Base-by-base conservation (phyloP, 2,329 filamentous ascomycete species). In the Chalara sp. region DNA sequence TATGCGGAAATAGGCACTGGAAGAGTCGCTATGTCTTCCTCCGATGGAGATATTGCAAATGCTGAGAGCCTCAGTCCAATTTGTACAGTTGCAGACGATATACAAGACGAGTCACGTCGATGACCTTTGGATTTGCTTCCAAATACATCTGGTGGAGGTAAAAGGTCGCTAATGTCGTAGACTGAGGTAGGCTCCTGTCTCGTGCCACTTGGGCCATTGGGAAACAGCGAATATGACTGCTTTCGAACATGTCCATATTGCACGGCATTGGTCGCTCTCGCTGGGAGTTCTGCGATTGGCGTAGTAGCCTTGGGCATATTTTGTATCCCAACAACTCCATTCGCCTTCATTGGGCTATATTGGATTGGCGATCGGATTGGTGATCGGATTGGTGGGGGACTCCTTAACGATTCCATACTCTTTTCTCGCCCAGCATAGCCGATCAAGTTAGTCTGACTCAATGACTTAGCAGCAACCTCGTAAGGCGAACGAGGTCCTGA, bases 41-140 rank as follows among this genome's bases (percentile, higher is more conserved):
- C 45, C 12, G 56, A 49, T 21, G 51, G 45, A 12, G 64, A 46
- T 51, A 66, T 54, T 48, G 64, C 32, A 78, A 37, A 37, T 8
- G 73, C 49, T 75, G 84, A 87, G 50, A 88, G 72, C 8, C 84
- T 78, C 12, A 88, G 71, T 1, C 84, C 84, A 47, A 88, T 87
- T 61, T 87, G 83, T 8, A 88, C 83, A 0, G 83, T 87, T 29
- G 83, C 83, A 7, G 79, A 79, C 43, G 84, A 87, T 12, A 72
- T 73, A 41, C 81, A 72, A 1, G 84, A 88, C 5, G 81, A 82
- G 52, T 80, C 73, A 43, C 83, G 75, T 13, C 71, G 69, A 48
- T 65, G 64, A 21, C 62, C 44, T 6, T 47, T 43, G 6, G 48
- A 42, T 12, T 47, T 52, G 10, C 54, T 52, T 21, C 29, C 39